phyloP scores from a whole-genome alignment of 106 monocot species.

The Narthecium ossifragum region DNA sequence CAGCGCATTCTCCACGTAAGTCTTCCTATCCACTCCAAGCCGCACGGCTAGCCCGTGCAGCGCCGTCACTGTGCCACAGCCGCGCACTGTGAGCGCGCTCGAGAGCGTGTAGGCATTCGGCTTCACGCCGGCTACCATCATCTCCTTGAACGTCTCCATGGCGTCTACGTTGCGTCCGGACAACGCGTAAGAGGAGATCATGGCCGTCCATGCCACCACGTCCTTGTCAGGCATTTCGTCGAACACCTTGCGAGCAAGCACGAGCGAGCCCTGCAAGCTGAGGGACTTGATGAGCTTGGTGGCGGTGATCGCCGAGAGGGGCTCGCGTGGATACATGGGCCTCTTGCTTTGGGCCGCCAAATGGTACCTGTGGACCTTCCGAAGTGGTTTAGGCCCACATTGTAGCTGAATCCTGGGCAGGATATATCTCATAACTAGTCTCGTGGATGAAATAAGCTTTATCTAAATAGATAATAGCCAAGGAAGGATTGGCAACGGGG shows the following conservation, averaged over 20 bases:
- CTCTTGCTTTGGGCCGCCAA: too few species aligned
- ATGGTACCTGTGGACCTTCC: too few species aligned
- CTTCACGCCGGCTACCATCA: conserved; percentile 19
- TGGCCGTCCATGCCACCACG: conserved; percentile 67
- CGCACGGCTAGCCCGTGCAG: conserved; percentile 27
- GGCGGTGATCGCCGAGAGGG: background rate
- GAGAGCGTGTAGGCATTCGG: conserved; percentile 62
- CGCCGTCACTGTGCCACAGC: background rate
- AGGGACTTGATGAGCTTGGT: conserved; percentile 35
- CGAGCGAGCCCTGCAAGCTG: conserved; percentile 17
- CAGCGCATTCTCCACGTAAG: conserved; percentile 35
- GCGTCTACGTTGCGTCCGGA: conserved; percentile 22
- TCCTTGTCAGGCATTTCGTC: conserved; percentile 49
- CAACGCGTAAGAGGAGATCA: conserved; percentile 52
- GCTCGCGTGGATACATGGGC: too few species aligned
- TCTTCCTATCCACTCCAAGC: conserved; percentile 21
- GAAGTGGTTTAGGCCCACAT: too few species aligned
- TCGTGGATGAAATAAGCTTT: too few species aligned
- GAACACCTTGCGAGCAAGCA: conserved; percentile 39
- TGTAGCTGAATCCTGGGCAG: too few species aligned
- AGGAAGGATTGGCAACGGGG: too few species aligned
- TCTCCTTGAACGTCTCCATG: conserved; percentile 26
- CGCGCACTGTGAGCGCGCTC: conserved; percentile 34
- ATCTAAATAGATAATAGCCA: too few species aligned
- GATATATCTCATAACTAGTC: too few species aligned